Conservation (phyloP, 2,329 filamentous ascomycete species). For the Microcyclosporella mali region DNA sequence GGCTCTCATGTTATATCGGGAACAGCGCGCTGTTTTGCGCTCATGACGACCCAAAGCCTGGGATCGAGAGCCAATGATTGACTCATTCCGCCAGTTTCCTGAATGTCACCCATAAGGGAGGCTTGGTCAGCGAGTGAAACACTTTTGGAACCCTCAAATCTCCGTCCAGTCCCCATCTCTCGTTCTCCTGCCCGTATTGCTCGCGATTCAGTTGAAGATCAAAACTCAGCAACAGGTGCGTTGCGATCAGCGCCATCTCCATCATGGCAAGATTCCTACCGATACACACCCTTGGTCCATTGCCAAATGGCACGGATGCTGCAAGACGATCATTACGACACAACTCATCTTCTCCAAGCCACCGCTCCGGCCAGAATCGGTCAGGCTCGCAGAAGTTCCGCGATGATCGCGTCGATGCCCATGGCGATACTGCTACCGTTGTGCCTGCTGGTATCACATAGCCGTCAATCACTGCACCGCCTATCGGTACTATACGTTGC, state of each 20-base stretch:
- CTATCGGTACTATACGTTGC: conserved; percentile 12
- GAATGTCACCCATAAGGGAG: no score
- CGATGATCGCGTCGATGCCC: conserved; percentile 1
- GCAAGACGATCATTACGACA: conserved; percentile 12
- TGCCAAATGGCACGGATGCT: conserved; percentile 20
- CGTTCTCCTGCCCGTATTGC: no score
- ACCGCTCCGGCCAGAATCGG: conserved; percentile 25
- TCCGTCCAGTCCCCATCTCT: no score
- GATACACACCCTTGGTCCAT: conserved; percentile 17
- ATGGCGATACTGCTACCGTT: conserved; percentile 4
- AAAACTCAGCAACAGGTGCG: conserved; percentile 3
- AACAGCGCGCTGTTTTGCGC: no score
- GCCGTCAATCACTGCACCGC: conserved; percentile 13
- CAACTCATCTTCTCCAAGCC: conserved; percentile 21
- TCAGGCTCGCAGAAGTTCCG: conserved; percentile 16
- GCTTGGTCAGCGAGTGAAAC: no score
- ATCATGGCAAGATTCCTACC: conserved; percentile 30
- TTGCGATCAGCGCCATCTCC: conserved; percentile 26
- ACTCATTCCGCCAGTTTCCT: no score
- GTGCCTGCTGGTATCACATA: conserved; percentile 10
- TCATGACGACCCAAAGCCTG: no score
- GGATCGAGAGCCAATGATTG: no score
- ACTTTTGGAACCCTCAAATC: no score
- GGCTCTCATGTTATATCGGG: no score
- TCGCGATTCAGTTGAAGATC: conserved; percentile 1